Percentiles rank a stretch among this genome's conserved stretches.
These are phyloP conservation scores for Eucalyptus curtisii DNA, from an alignment of 345 rosid genomes.

Conservation along the genomic window DNA sequence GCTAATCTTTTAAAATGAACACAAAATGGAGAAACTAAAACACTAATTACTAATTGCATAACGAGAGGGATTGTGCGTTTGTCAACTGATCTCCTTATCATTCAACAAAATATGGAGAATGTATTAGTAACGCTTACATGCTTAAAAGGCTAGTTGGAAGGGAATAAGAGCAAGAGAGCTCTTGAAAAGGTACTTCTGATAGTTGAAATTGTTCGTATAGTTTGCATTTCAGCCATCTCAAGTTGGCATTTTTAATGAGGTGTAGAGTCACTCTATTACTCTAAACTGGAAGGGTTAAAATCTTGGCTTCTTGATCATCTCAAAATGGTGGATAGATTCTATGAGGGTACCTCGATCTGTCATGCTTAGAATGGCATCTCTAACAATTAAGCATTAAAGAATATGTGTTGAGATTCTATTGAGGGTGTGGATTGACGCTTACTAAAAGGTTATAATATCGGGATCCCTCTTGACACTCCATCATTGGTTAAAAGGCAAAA, in stretches of 20 bases:
- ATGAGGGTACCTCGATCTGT: not conserved
- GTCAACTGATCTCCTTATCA: no score
- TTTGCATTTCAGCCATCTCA: not conserved
- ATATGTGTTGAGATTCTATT: not conserved
- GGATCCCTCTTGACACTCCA: not conserved
- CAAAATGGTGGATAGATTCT: not conserved
- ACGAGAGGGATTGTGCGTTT: not conserved
- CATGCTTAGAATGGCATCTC: not conserved
- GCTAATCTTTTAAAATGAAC: not conserved
- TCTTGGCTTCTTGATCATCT: not conserved
- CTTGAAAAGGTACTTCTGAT: no score
- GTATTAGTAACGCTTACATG: not conserved
- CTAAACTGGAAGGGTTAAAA: not conserved
- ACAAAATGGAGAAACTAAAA: not conserved
- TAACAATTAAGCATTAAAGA: not conserved
- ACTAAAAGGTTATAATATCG: not conserved
- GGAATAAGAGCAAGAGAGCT: not conserved
- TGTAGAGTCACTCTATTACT: not conserved
- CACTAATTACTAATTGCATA: not conserved
- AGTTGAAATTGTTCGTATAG: accelerated
- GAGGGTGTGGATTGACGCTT: not conserved
- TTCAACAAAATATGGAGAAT: not conserved
- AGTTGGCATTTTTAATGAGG: not conserved
- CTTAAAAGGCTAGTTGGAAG: not conserved
- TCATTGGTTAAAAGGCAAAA: not conserved